phyloP scores from a whole-genome alignment of 108 stramenopile genomes.

The Fragilaria crotonensis region DNA sequence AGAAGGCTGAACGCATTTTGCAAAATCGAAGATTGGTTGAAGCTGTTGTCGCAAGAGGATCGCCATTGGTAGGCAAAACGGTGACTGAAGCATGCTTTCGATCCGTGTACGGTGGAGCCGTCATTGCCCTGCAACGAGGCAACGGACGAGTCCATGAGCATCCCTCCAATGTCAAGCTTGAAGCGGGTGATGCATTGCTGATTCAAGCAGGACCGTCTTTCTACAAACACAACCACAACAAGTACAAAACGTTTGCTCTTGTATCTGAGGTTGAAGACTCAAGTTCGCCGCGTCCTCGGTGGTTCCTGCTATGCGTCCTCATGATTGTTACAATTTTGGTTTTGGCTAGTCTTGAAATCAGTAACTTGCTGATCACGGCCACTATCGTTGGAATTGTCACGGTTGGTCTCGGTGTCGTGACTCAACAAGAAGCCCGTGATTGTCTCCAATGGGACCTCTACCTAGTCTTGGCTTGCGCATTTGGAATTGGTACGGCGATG shows the following conservation, averaged over 20 bases:
- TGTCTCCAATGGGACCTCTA: conserved; percentile 81
- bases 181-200: conserved; percentile 75
- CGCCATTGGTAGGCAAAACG: conserved; percentile 71
- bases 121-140: conserved; percentile 80
- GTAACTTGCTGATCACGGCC: conserved; percentile 53
- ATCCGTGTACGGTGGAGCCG: conserved; percentile 77
- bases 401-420: conserved; percentile 63
- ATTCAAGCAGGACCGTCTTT: conserved; percentile 83
- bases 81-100: conserved; percentile 65
- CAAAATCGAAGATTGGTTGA: conserved; percentile 75
- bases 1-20: conserved; percentile 61
- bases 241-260: conserved; percentile 66
- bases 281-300: conserved; percentile 60
- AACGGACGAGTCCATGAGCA: conserved; percentile 71
- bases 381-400: conserved; percentile 52
- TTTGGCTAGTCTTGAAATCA: conserved; percentile 30
- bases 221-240: conserved; percentile 41
- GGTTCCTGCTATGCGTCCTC: neutral
- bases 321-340: conserved; percentile 59
- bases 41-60: conserved; percentile 69
- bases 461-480: conserved; percentile 68
- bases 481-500: conserved; percentile 74
- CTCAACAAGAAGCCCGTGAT: conserved; percentile 76
- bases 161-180: conserved; percentile 74
- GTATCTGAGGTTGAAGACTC: conserved; percentile 80